Base-by-base conservation (phyloP, 306 rosid species). In the Hippophae gyantsensis region DNA sequence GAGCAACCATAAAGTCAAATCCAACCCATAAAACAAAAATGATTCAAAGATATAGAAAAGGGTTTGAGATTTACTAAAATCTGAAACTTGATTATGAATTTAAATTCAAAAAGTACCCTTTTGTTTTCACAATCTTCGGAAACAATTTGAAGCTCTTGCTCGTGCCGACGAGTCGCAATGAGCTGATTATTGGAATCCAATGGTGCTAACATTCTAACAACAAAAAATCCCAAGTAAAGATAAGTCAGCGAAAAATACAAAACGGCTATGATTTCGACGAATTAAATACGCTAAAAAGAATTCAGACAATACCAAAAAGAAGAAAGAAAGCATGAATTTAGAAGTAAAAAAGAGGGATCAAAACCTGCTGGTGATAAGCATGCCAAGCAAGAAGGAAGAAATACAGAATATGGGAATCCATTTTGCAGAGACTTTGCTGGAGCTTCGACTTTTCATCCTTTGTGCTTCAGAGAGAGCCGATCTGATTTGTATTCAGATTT, bases 381-480 rank as follows among this genome's bases (percentile, higher is more conserved):
- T 68, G 6, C 99, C 99, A 46, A 92, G 26, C 49, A 88, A 44
- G 83, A 92, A 92, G 9, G 85, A 84, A 51, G 78, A 75, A 46
- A 80, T 42, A 63, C 95, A 92, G 79, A 92, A 77, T 68, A 92
- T 72, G 40, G 99, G 96, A 73, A 92, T 52, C 99, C 99, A 92
- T 75, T 69, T 68, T 1, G 83, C 70, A 8, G 99, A 83, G 72
- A 92, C 76, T 83, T 82, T 92, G 55, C 71, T 13, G 43, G 79
- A 60, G 76, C 72, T 50, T 26, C 96, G 86, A 61, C 47, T 65
- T 79, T 84, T 92, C 93, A 92, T 90, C 6, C 61, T 76, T 60
- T 10, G 23, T 13, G 7, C n/a, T 48, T 43, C 32, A 41, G 38
- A 32, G 38, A 32, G 38, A 32, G 38, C 38, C 5, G 38, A 32